Evolutionary conservation across 73 alveolate genomes (phyloP).

Genomic region (Paramecium sonneborni): DNA sequence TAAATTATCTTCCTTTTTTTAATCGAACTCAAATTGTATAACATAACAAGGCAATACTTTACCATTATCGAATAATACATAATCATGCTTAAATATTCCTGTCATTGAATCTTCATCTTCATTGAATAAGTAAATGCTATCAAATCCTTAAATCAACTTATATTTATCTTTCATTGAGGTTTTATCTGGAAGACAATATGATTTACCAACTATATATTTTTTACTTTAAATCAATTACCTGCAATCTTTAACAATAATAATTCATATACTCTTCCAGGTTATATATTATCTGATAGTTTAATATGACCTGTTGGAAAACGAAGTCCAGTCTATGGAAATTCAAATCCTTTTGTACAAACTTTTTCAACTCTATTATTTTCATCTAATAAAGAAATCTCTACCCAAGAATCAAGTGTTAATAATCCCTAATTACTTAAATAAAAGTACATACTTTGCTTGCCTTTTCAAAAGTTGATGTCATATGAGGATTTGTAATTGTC

Average conservation of each 20-base stretch:
- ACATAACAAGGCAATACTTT: constrained; percentile 63
- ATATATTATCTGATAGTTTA: constrained; percentile 1
- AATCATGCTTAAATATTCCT: constrained; percentile 64
- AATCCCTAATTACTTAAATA: not conserved
- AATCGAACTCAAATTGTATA: constrained; percentile 69
- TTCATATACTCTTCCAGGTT: constrained; percentile 39
- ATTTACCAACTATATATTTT: constrained; percentile 55
- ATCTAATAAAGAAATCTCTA: constrained; percentile 51
- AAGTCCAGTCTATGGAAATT: constrained; percentile 57
- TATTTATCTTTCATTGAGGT: constrained; percentile 43
- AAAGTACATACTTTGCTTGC: not conserved
- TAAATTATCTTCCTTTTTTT: constrained; percentile 44
- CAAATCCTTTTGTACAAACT: constrained; percentile 68
- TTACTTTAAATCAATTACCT: not conserved
- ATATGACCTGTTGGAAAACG: constrained; percentile 67
- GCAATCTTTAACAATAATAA: constrained; percentile 62
- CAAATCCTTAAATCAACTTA: constrained; percentile 62
- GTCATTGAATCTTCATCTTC: constrained; percentile 60
- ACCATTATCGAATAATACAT: constrained; percentile 62
- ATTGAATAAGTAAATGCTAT: constrained; percentile 62
- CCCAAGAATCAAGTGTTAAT: constrained; percentile 68
- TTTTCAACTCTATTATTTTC: constrained; percentile 61
- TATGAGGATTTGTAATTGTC: constrained; percentile 61
- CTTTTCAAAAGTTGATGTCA: constrained; percentile 48
- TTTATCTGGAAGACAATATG: constrained; percentile 64